phyloP scores from a whole-genome alignment of 768 basidiomycete genomes.

The Lactifluus echinatus region DNA sequence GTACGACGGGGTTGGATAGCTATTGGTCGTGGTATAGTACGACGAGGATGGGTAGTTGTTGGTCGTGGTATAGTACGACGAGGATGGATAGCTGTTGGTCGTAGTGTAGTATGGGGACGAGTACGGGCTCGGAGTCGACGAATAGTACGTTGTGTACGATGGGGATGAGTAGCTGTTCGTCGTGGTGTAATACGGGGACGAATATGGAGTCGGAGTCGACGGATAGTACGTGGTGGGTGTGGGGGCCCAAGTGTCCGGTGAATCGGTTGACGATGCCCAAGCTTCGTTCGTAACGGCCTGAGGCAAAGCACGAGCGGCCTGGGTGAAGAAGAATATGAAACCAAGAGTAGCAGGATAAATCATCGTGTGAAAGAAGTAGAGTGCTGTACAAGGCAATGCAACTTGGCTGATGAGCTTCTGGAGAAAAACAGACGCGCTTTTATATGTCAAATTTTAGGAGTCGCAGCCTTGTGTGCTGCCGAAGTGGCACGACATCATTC shows the following conservation, averaged over 20 bases:
- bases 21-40: background rate
- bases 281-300: background rate
- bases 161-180: background rate
- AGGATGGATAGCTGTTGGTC: background rate
- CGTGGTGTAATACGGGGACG: background rate
- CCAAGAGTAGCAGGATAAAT: background rate
- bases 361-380: background rate
- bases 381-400: background rate
- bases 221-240: background rate
- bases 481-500: background rate
- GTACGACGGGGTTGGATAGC: background rate
- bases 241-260: background rate
- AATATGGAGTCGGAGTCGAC: background rate
- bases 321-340: background rate
- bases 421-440: background rate
- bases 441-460: slow-evolving; percentile 5
- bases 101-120: background rate
- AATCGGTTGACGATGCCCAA: background rate
- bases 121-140: background rate
- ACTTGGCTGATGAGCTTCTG: background rate
- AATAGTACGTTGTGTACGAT: background rate
- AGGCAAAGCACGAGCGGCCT: background rate
- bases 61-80: background rate
- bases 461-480: background rate
- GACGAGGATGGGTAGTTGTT: background rate